Evolutionary conservation across 768 basidiomycete species (phyloP), one percentile per base, ranked within the genome.

Genomic region (Lactarius trivialis): DNA sequence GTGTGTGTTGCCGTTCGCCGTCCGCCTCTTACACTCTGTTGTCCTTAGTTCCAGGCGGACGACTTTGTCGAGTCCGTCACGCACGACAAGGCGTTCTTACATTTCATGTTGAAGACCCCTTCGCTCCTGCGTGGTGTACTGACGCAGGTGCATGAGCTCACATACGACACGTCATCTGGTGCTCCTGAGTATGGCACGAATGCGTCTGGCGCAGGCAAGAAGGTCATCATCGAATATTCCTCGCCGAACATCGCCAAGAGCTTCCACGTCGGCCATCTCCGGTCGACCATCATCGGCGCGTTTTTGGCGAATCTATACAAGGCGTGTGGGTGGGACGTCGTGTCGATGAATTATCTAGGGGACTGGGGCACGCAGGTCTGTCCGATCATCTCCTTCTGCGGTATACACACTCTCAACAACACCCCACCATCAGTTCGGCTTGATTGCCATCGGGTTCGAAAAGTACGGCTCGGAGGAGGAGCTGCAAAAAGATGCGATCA

Each of bases 221-320:
- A 84, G 55, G 76, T 90, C 64, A 73, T 96, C 67, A 81, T 96
- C 70, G 96, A 98, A 74, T 98, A 91, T 74, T 97, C 93, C 1
- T 92, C 91, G 2, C 95, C 95, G 17, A 98, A 99, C 71, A 98
- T 98, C 68, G 96, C 96, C 21, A 99, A 99, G 73, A 88, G 89
- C 5, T 98, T 98, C 84, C 96, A 99, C 68, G 94, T 97, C 56
- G 97, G 96, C 15, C 96, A 98, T 74, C 76, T 98, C 63, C 83
- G 96, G 41, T 94, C 92, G 58, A 99, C 96, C n/a, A 99, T 99
- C 73, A 96, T 98, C 71, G 96, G 96, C n/a, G 88, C 91, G 0
- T 97, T 97, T 78, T 74, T 98, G 61, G 79, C 83, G 11, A 98
- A 98, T 75, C 69, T 98, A 45, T 96, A 98, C 79, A 88, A 86